Conservation (phyloP, 345 rosid species). For the Eucalyptus dawsonii region DNA sequence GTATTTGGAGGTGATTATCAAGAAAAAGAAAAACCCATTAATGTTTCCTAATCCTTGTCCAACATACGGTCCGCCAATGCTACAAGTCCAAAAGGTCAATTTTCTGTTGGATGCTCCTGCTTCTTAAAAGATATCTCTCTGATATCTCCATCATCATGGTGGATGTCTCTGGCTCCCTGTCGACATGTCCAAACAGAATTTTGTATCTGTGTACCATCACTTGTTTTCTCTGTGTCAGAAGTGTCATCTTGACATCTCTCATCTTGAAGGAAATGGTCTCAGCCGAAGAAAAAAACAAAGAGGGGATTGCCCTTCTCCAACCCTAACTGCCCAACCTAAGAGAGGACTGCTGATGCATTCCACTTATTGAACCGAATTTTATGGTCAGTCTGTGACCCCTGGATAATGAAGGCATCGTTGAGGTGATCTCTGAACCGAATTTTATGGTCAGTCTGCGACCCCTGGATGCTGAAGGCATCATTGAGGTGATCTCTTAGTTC, state of each 20-base stretch:
- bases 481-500: background rate
- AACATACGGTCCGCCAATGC: background rate
- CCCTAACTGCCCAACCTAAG: background rate
- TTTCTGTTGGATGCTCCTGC: background rate
- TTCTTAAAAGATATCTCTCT: background rate
- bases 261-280: background rate
- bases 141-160: background rate
- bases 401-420: background rate
- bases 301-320: background rate
- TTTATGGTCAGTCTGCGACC: background rate
- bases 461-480: background rate
- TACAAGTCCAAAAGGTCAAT: background rate
- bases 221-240: background rate
- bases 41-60: background rate
- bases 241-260: background rate
- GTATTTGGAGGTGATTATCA: background rate
- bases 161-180: conserved; percentile 21
- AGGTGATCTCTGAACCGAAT: background rate
- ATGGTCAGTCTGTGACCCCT: background rate
- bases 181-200: conserved; percentile 45
- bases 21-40: background rate
- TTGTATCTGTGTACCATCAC: conserved; percentile 7
- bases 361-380: background rate
- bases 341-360: background rate
- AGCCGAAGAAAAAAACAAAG: background rate